Evolutionary conservation across 2,329 filamentous ascomycete genomes (phyloP).

Genomic region (Stagonosporopsis tanaceti): DNA sequence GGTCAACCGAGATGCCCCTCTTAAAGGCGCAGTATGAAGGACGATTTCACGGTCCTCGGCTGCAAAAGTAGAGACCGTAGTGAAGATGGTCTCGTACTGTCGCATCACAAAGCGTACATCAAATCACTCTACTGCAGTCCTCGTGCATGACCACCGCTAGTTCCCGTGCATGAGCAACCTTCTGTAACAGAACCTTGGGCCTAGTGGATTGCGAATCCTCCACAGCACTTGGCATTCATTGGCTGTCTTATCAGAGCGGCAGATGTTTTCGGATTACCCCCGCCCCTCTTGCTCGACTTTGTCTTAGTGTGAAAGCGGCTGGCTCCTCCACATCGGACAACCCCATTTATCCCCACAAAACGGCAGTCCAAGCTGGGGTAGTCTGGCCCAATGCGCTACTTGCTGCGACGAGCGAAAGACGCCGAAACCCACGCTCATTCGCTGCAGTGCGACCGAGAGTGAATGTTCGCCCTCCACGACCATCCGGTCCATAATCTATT

Average conservation of each 20-base stretch:
- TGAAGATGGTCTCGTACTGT: background rate
- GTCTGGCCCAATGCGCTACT: constrained; percentile 17
- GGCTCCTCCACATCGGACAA: constrained; percentile 27
- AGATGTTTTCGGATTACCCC: constrained; percentile 4
- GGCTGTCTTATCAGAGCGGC: constrained; percentile 8
- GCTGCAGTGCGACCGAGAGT: constrained; percentile 4
- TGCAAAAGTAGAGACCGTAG: constrained; percentile 10
- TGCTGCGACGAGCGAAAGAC: constrained; percentile 3
- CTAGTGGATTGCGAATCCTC: background rate
- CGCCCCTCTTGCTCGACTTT: constrained; percentile 11
- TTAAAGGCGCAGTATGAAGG: background rate
- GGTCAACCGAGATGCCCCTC: background rate
- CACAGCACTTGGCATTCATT: background rate
- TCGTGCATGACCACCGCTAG: constrained; percentile 2
- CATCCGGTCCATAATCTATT: background rate
- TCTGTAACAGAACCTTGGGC: background rate
- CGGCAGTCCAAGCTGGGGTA: constrained; percentile 11
- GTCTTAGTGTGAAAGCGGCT: constrained; percentile 6
- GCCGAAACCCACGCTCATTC: constrained; percentile 8
- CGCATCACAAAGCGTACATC: constrained; percentile 1
- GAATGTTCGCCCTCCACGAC: background rate
- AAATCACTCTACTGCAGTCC: background rate
- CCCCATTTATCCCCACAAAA: constrained; percentile 21
- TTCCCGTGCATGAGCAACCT: no score
- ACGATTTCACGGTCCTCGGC: background rate